These are phyloP conservation scores for Strobilomyces echinocephalus DNA, from an alignment of 768 basidiomycete genomes.

Conservation along the genomic window DNA sequence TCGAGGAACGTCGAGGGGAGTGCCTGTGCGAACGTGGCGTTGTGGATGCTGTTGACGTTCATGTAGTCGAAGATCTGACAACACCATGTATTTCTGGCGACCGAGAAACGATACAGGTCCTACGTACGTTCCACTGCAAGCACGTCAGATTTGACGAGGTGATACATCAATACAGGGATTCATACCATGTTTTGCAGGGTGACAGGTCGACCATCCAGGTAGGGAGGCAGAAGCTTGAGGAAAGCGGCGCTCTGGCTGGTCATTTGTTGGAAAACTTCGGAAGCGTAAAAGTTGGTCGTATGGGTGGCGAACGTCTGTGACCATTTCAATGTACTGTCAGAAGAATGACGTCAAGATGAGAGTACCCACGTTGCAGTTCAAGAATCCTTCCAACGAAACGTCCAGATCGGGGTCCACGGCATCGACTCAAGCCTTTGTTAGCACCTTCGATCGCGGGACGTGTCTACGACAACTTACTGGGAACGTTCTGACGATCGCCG, in stretches of 20 bases:
- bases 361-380: slow-evolving; percentile 46
- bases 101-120: background rate
- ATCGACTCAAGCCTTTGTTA: slow-evolving; percentile 41
- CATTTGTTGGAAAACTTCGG: slow-evolving; percentile 45
- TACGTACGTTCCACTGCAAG: slow-evolving; percentile 43
- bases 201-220: slow-evolving; percentile 50
- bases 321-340: background rate
- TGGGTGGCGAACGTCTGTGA: slow-evolving; percentile 44
- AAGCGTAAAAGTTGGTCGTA: slow-evolving; percentile 52
- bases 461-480: slow-evolving; percentile 31
- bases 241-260: slow-evolving; percentile 43
- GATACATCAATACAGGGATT: background rate
- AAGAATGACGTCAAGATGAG: background rate
- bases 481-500: slow-evolving; percentile 32
- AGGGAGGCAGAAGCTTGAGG: slow-evolving; percentile 44
- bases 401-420: slow-evolving; percentile 59
- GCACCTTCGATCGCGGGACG: background rate
- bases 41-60: slow-evolving; percentile 69
- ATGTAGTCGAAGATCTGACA: slow-evolving; percentile 64
- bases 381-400: slow-evolving; percentile 67
- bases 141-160: slow-evolving; percentile 3
- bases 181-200: slow-evolving; percentile 56
- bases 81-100: background rate
- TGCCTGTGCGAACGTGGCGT: slow-evolving; percentile 43
- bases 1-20: slow-evolving; percentile 49